Evolutionary conservation across 2,329 filamentous ascomycete genomes (phyloP).

Genomic region (Colletotrichum costaricense): DNA sequence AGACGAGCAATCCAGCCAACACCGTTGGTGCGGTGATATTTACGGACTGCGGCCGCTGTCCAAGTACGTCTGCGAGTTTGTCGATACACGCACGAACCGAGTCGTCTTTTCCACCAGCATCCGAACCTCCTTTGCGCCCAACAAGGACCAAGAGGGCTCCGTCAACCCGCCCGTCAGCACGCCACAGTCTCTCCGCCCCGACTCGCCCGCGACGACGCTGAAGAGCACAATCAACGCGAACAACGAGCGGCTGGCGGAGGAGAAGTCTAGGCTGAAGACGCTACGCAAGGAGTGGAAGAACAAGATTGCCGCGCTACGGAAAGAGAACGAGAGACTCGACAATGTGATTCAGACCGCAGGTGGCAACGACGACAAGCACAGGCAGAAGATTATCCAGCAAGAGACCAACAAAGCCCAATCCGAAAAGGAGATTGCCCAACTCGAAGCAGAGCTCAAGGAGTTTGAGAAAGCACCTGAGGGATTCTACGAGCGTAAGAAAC

Average conservation of each 20-base stretch:
- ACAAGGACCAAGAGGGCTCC: slow-evolving; percentile 51
- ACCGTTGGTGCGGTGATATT: slow-evolving; percentile 78
- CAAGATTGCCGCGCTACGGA: slow-evolving; percentile 73
- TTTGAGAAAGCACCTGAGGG: slow-evolving; percentile 73
- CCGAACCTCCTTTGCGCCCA: slow-evolving; percentile 69
- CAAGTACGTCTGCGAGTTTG: slow-evolving; percentile 83
- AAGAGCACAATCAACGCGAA: slow-evolving; percentile 80
- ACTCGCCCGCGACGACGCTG: slow-evolving; percentile 81
- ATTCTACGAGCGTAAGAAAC: slow-evolving; percentile 67
- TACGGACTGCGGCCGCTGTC: slow-evolving; percentile 76
- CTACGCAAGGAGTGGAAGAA: slow-evolving; percentile 81
- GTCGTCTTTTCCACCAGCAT: slow-evolving; percentile 79
- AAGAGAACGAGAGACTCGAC: slow-evolving; percentile 78
- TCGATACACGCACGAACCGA: slow-evolving; percentile 73
- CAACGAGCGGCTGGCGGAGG: slow-evolving; percentile 76
- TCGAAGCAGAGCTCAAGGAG: slow-evolving; percentile 71
- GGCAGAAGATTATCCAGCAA: slow-evolving; percentile 80
- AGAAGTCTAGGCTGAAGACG: slow-evolving; percentile 75
- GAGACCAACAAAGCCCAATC: slow-evolving; percentile 78
- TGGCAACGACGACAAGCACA: slow-evolving; percentile 80
- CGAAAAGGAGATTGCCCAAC: slow-evolving; percentile 64
- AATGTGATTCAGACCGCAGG: slow-evolving; percentile 75
- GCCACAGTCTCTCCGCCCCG: slow-evolving; percentile 75
- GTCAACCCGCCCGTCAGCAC: slow-evolving; percentile 48
- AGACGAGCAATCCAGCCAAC: slow-evolving; percentile 48